Evolutionary conservation across 108 stramenopile genomes (phyloP), one percentile per base, ranked within the genome.

Genomic region (Skeletonema grethae): DNA sequence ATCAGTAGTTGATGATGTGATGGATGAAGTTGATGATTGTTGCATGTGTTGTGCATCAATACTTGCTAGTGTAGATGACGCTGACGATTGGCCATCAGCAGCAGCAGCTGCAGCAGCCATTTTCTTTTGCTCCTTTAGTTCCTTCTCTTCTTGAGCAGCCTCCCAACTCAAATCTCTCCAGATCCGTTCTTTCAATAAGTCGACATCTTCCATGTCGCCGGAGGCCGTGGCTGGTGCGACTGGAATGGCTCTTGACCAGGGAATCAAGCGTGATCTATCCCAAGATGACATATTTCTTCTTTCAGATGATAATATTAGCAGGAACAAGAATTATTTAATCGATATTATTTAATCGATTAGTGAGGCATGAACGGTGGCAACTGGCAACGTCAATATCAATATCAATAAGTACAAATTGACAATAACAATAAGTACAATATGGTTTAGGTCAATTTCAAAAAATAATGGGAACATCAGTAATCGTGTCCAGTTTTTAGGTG

Each of bases 181-280:
- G 7, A 94, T 74, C 55, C 82, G 73, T 82, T 94, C 93, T 64
- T 88, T 85, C 39, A 61, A 69, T 28, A 73, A 56, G 39, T 87
- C 75, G 30, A 73, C 67, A 34, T 87, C 77, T 53, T 86, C 64
- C 78, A 86, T 67, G 9, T 61, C 61, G 7, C 70, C 75, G 6
- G 72, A 58, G 12, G 88, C 70, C 13, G 72, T 46, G 20, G 78
- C 57, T 4, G 72, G 46, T 8, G 79, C 72, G 29, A 72, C 71
- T 22, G 63, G 77, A 18, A 71, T 70, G 66, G 67, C 79, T 39
- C 76, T 69, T 13, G 87, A 85, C 93, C 93, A 95, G 10, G 93
- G 93, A 55, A 95, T 86, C 16, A 57, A 80, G 11, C 93, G 86
- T 30, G 85, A 85, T 73, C 90, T 75, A 63, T 95, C 93, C 93